These are phyloP conservation scores for Hymenoscyphus occultus DNA, from an alignment of 2,329 filamentous ascomycete genomes.

Conservation along the genomic window DNA sequence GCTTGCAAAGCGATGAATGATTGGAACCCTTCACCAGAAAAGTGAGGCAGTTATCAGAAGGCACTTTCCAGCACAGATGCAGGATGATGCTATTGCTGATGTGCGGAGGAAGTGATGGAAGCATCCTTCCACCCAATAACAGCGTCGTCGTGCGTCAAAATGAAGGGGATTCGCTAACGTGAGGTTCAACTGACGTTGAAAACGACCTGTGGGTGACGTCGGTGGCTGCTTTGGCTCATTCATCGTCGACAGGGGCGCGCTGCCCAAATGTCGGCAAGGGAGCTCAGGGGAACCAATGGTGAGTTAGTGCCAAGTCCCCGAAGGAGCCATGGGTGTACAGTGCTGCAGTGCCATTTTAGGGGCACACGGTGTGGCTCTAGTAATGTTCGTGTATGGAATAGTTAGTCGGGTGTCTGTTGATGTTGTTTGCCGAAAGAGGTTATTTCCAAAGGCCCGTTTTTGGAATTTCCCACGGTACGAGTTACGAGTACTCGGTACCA, in stretches of 20 bases:
- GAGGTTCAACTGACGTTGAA: slow-evolving; percentile 1
- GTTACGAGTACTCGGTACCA: background rate
- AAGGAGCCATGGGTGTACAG: background rate
- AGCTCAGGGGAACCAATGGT: background rate
- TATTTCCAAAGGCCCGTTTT: slow-evolving; percentile 1
- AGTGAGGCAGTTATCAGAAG: background rate
- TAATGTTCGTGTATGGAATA: background rate
- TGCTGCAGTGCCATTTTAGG: background rate
- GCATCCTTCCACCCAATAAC: background rate
- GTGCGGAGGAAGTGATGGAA: background rate
- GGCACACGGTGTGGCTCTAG: background rate
- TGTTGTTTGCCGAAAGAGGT: background rate
- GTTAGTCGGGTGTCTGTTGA: background rate
- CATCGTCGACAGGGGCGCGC: background rate
- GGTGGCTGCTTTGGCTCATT: background rate
- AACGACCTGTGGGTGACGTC: background rate
- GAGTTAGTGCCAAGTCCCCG: background rate
- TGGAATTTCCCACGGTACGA: background rate
- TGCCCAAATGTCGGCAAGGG: background rate
- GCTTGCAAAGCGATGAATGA: background rate
- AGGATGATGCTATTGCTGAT: slow-evolving; percentile 2
- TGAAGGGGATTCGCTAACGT: background rate
- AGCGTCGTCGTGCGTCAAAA: background rate
- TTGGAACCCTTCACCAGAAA: background rate
- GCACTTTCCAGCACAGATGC: background rate